These are phyloP conservation scores for Eleusine indica DNA, from an alignment of 176 grass and related monocot species.

Conservation along the genomic window DNA sequence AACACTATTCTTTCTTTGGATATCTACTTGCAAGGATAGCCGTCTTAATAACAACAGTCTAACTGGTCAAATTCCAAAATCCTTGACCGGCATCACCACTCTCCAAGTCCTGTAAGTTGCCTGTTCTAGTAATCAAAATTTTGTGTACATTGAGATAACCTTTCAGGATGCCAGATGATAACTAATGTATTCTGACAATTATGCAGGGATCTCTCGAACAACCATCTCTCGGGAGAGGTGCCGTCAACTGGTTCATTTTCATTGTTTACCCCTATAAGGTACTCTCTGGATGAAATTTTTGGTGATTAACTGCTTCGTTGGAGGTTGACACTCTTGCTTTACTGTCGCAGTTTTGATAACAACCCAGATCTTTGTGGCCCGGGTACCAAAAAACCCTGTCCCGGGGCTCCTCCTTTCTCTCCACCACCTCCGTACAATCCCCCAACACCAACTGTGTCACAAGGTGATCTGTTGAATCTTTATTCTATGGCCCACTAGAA, in stretches of 20 bases:
- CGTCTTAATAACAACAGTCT: slow-evolving; percentile 91
- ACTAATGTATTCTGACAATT: slow-evolving; percentile 35
- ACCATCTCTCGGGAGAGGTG: slow-evolving; percentile 68
- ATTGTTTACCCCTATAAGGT: slow-evolving; percentile 88
- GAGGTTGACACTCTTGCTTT: slow-evolving; percentile 9
- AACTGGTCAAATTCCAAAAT: slow-evolving; percentile 56
- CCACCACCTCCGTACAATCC: slow-evolving; percentile 72
- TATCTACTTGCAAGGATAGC: slow-evolving; percentile 58
- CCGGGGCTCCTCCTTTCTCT: slow-evolving; percentile 71
- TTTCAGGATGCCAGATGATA: slow-evolving; percentile 7
- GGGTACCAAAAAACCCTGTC: slow-evolving; percentile 62
- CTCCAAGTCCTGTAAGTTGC: slow-evolving; percentile 91
- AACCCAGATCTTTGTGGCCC: slow-evolving; percentile 74
- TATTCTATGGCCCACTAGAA: slow-evolving; percentile 3
- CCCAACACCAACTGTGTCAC: slow-evolving; percentile 38
- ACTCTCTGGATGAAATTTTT: slow-evolving; percentile 25
- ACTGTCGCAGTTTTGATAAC: slow-evolving; percentile 68
- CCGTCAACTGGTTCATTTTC: slow-evolving; percentile 76
- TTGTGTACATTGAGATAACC: not conserved
- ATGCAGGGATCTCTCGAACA: slow-evolving; percentile 80
- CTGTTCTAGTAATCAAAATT: slow-evolving; percentile 20
- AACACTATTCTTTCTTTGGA: slow-evolving; percentile 32
- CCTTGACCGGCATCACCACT: slow-evolving; percentile 51
- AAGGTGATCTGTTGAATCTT: slow-evolving; percentile 42
- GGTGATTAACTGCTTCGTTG: slow-evolving; percentile 33